Evolutionary conservation across 1,284 basidiomycete genomes (phyloP).

Genomic region (Cryptococcus jaspeensis): DNA sequence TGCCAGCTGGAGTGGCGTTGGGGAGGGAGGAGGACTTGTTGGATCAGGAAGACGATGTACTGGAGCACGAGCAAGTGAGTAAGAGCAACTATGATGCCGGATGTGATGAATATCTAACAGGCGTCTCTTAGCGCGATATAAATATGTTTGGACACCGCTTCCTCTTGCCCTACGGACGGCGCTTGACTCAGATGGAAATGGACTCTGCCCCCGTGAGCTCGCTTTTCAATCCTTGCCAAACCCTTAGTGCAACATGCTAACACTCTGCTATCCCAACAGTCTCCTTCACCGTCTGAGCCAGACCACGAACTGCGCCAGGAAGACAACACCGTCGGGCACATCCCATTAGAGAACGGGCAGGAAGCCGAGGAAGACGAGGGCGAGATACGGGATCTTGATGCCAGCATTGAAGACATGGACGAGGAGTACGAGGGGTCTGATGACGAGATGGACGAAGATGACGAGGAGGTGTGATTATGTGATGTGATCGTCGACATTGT

Average conservation of each 20-base stretch:
- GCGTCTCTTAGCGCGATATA: conserved; percentile 19
- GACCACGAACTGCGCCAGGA: conserved; percentile 43
- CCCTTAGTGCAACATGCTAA: neutral
- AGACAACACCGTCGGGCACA: conserved; percentile 26
- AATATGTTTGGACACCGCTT: conserved; percentile 47
- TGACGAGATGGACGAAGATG: conserved; percentile 5
- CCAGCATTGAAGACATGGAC: conserved; percentile 38
- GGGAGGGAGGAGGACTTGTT: conserved; percentile 37
- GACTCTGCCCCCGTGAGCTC: conserved; percentile 44
- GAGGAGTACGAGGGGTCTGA: conserved; percentile 6
- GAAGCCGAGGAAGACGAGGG: conserved; percentile 20
- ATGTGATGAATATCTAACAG: neutral
- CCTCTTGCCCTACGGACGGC: conserved; percentile 41
- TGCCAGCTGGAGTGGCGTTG: conserved; percentile 32
- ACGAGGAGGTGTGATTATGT: conserved; percentile 12
- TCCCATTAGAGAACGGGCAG: conserved; percentile 1
- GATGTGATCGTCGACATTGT: neutral
- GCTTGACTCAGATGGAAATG: conserved; percentile 48
- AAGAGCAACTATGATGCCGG: too few species aligned
- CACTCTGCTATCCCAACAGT: conserved; percentile 16
- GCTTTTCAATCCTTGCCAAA: neutral
- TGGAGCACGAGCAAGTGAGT: conserved; percentile 39
- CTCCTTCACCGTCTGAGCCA: conserved; percentile 43
- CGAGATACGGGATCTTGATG: conserved; percentile 35
- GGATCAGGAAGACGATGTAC: conserved; percentile 36